Evolutionary conservation across 139 green algal genomes (phyloP), one percentile per base, ranked within the genome.

Genomic region (Microglena sp.): DNA sequence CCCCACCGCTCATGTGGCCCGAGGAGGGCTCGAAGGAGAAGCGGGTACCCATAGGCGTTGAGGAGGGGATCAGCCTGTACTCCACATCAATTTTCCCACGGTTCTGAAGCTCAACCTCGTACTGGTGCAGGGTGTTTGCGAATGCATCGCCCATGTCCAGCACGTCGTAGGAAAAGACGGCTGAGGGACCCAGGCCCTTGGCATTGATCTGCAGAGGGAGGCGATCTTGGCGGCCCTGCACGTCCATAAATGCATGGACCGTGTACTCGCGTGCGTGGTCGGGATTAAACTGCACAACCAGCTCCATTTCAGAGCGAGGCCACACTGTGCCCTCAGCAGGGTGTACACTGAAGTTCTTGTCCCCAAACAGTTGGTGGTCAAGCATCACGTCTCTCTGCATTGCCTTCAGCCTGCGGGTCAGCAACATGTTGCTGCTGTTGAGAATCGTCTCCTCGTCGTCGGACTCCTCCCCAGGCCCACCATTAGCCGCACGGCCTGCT

Each of bases 101-200:
- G 71, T 95, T 95, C 64, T 87, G 62, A 40, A 95, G 73, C 65
- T 88, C 77, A 15, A 92, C 77, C 72, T 89, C 79, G 29, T 84
- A 81, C 3, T 33, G 74, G 73, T 92, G 84, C 67, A 83, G 65
- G 5, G 78, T 88, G 72, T 89, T 85, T 40, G 87, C 72, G 68
- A 82, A 92, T 0, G 77, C 80, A 43, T 92, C 80, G 31, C 87
- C 87, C n/a, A 95, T 73, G 61, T 95, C 86, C 53, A 94, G 71
- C 11, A 80, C 43, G 55, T 89, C 85, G 64, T 89, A 92, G 26
- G 64, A 76, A 70, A 95, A 91, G 18, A 88, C 65, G 5, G 78
- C 81, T 2, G 81, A 62, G 0, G 87, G 86, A 32, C 74, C 74
- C 62, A 87, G 68, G 31, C 80, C 83, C 40, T 65, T 69, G 15